phyloP scores from a whole-genome alignment of 441 rosid species.

The Populus hybrid region DNA sequence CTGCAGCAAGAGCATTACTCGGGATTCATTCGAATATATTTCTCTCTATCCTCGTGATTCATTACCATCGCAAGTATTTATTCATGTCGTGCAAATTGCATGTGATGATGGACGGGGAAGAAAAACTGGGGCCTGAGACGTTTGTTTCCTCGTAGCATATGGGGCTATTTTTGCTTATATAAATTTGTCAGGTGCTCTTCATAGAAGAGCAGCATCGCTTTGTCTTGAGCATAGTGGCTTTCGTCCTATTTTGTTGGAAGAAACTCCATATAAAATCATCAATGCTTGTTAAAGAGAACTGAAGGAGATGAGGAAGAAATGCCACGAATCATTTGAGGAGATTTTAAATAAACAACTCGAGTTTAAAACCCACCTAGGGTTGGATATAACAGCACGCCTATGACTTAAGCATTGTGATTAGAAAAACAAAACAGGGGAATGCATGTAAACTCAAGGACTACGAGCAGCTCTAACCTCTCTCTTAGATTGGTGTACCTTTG shows the following conservation, averaged over 20 bases:
- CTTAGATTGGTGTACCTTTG: conserved; percentile 66
- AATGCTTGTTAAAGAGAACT: neutral
- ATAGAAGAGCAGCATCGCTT: neutral
- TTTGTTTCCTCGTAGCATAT: no score
- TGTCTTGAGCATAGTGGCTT: neutral
- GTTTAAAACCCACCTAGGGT: neutral
- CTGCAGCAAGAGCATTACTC: no score
- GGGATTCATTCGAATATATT: no score
- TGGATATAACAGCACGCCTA: neutral
- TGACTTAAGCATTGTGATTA: neutral
- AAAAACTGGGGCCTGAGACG: no score
- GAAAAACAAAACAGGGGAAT: neutral
- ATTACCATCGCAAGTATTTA: no score
- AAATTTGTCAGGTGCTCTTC: neutral
- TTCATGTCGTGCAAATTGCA: no score
- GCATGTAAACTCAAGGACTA: neutral
- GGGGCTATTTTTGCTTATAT: neutral
- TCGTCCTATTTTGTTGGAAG: neutral
- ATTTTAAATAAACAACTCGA: neutral
- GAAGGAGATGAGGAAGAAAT: neutral
- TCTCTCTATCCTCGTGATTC: no score
- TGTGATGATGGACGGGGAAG: no score
- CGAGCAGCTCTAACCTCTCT: neutral
- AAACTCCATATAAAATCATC: neutral
- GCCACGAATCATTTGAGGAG: neutral